These are phyloP conservation scores for Suillus brevipes DNA, from an alignment of 768 basidiomycete species.

Conservation along the genomic window DNA sequence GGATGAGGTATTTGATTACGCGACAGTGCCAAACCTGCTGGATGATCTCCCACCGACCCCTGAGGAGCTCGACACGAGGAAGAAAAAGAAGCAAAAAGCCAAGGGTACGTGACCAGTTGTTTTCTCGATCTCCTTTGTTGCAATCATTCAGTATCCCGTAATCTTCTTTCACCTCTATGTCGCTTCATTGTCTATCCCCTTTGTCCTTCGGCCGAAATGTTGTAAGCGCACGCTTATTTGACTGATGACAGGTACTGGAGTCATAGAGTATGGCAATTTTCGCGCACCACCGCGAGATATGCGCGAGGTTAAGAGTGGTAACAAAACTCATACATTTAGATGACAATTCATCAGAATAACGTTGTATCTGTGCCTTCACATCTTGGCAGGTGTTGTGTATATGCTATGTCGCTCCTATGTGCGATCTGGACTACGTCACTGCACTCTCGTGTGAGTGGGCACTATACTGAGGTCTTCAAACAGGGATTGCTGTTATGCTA, in stretches of 20 bases:
- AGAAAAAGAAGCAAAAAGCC: constrained; percentile 54
- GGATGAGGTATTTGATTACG: constrained; percentile 65
- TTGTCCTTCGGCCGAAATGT: constrained; percentile 10
- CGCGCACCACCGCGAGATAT: constrained; percentile 64
- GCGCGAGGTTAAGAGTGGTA: constrained; percentile 66
- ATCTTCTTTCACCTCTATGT: background rate
- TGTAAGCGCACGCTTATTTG: constrained; percentile 10
- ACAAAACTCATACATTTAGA: constrained; percentile 71
- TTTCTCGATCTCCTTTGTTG: background rate
- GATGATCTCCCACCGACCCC: constrained; percentile 50
- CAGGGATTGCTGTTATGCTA: constrained; percentile 1
- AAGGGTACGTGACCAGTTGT: constrained; percentile 32
- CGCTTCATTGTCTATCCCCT: constrained; percentile 1
- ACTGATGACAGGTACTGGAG: constrained; percentile 36
- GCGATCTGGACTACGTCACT: background rate
- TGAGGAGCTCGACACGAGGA: constrained; percentile 32
- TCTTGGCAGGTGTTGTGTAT: constrained; percentile 5
- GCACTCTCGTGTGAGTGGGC: background rate
- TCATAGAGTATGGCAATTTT: constrained; percentile 53
- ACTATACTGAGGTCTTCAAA: background rate
- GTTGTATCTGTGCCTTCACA: background rate
- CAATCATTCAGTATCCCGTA: background rate
- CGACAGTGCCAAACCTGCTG: constrained; percentile 66
- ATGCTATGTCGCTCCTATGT: constrained; percentile 1
- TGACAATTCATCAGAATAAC: constrained; percentile 24